Evolutionary conservation across 2,329 filamentous ascomycete genomes (phyloP), one percentile per base, ranked within the genome.

Genomic region (Pseudocercospora musae): DNA sequence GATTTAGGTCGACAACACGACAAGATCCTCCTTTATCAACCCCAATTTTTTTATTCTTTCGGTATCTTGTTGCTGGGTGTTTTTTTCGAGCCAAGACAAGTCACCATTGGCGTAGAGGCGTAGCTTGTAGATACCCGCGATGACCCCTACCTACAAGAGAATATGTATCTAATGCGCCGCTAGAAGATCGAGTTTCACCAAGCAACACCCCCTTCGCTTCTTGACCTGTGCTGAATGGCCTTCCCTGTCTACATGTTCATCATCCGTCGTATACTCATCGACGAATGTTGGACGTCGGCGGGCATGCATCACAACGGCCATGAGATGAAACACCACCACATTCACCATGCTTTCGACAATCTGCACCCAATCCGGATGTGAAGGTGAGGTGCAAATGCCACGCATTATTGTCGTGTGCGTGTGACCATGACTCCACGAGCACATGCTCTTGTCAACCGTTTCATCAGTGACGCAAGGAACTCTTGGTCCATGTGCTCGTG

Each of bases 131-230:
- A 54, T 55, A 57, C n/a, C 18, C 33, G 40, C 44, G 23, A 52
- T 52, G 23, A 29, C 48, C 21, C 23, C 48, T 29, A 48, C 44
- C 31, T 33, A 18, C 37, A 18, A 46, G 23, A 20, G 25, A 23
- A 54, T 8, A 10, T 62, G 60, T 59, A 62, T 55, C 31, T 62
- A 56, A 62, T 59, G 60, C 50, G 54, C 57, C 60, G 37, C 60
- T 56, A 59, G 60, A 62, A 59, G 60, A 57, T 54, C 50, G 60
- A 62, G 15, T 62, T 62, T 59, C 52, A 54, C 52, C 52, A 54
- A 52, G 48, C 53, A 58, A 62, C 55, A 53, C 59, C 37, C 46
- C 31, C 31, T 62, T 62, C 55, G 44, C 48, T 62, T 62, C 55
- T 58, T 52, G 27, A 29, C n/a, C 2, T 31, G 21, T 29, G 15